Evolutionary conservation across 805 yeast genomes (phyloP).

Genomic region (Brettanomyces naardenensis): DNA sequence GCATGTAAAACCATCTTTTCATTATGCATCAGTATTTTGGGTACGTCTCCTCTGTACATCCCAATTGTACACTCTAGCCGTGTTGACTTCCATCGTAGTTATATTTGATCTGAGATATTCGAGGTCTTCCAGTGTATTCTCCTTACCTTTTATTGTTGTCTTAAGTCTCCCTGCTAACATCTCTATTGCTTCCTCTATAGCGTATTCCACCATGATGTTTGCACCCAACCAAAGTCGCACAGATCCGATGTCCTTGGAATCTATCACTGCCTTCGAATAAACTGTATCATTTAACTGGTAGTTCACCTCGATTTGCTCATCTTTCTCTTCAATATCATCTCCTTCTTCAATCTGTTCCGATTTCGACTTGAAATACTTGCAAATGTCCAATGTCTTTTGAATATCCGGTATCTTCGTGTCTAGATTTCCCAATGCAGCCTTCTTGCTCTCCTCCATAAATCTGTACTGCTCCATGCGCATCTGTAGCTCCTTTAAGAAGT

Average conservation of each 20-base stretch:
- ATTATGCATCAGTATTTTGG: slow-evolving; percentile 19
- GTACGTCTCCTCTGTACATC: slow-evolving; percentile 70
- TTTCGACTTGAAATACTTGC: slow-evolving; percentile 47
- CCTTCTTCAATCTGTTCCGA: slow-evolving; percentile 26
- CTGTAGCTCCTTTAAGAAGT: slow-evolving; percentile 67
- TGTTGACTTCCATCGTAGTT: slow-evolving; percentile 96
- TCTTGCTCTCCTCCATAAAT: slow-evolving; percentile 65
- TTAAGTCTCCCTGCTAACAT: slow-evolving; percentile 55
- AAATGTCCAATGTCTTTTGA: slow-evolving; percentile 72
- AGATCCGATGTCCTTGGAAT: slow-evolving; percentile 41
- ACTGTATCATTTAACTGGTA: slow-evolving; percentile 92
- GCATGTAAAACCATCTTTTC: slow-evolving; percentile 3
- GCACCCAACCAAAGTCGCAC: slow-evolving; percentile 98
- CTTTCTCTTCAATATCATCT: slow-evolving; percentile 25
- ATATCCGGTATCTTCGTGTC: slow-evolving; percentile 85
- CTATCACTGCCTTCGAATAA: slow-evolving; percentile 73
- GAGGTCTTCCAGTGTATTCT: slow-evolving; percentile 69
- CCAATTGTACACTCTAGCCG: slow-evolving; percentile 88
- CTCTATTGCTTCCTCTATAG: slow-evolving; percentile 77
- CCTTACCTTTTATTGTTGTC: slow-evolving; percentile 52
- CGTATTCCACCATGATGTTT: slow-evolving; percentile 93
- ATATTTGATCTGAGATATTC: slow-evolving; percentile 82
- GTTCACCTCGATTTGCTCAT: slow-evolving; percentile 48
- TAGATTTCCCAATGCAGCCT: slow-evolving; percentile 42
- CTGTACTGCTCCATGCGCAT: slow-evolving; percentile 85